Base-by-base conservation (phyloP, 495 filamentous ascomycete species). In the Tetracladium setigerum region DNA sequence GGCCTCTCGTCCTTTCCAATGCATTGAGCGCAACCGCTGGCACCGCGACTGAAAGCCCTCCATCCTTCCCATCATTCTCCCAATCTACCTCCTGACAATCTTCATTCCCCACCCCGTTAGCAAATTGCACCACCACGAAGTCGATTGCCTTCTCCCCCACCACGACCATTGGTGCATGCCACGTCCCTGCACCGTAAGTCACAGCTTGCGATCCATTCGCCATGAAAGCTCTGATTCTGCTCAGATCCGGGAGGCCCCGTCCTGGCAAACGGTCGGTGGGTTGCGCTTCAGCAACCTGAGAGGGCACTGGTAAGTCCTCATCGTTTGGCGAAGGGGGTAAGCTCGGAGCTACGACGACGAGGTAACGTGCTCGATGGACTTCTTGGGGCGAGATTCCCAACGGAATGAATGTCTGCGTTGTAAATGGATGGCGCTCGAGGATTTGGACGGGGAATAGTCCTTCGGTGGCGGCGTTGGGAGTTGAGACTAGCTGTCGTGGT, bases 101-200 rank as follows among this genome's bases (percentile, higher is more conserved):
- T 70, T 97, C 92, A 2, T 78, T 69, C 11, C 64, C 78, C 31
- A 90, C 83, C 4, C 86, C 89, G 66, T 94, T 98, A 13, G 81
- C 82, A 68, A 81, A 87, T 67, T 95, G 90, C 60, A 87, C 74
- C 8, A 96, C 89, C 18, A 95, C 79, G 66, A 97, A 98, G 56
- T 84, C 83, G 22, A 89, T 75, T 16, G 77, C 69, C 30, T 70
- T 54, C 38, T 67, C 57, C 1, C 91, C 92, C 16, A 96, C 58
- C 38, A 88, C 89, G 13, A 85, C 87, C 92, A 98, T 97, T 2
- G 92, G 92, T 53, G 91, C 89, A 74, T 98, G 92, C 91, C 94
- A 98, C 36, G 88, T 95, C 13, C 87, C 92, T 13, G 83, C 78
- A 11, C 77, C 86, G 66, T 97, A 98, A 13, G 89, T 95, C 15